A percentile compares a stretch with the other conserved stretches of the same genome.
Conservation (phyloP, 225 moss, liverwort and hornwort genomes). For the Takakia lepidozioides region DNA sequence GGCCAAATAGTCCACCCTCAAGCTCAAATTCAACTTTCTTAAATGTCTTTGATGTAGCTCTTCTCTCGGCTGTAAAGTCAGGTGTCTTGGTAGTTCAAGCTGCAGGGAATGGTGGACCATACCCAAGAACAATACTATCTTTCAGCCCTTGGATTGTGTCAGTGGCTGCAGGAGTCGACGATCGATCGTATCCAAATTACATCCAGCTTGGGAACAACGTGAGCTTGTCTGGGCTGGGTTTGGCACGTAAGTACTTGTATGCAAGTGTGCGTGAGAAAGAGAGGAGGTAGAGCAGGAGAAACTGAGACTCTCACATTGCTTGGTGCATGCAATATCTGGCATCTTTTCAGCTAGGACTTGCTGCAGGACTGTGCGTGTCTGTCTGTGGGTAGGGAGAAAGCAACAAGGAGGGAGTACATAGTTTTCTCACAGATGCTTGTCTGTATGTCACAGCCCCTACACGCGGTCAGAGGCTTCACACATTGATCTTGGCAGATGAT, state of each 20-base stretch:
- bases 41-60: constrained; percentile 64
- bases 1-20: constrained; percentile 40
- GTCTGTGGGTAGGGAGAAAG: too few species aligned
- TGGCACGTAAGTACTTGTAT: constrained; percentile 34
- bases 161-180: constrained; percentile 67
- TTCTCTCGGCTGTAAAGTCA: constrained; percentile 66
- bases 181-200: constrained; percentile 44
- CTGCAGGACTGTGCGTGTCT: too few species aligned
- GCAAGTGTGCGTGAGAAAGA: too few species aligned
- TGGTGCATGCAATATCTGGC: too few species aligned
- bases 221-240: constrained; percentile 18
- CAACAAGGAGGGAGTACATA: too few species aligned
- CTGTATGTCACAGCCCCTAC: constrained; percentile 25
- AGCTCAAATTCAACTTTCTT: constrained; percentile 59
- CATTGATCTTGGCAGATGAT: constrained; percentile 31
- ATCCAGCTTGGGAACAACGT: constrained; percentile 36
- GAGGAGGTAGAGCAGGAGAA: too few species aligned
- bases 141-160: constrained; percentile 80
- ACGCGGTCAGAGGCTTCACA: constrained; percentile 10
- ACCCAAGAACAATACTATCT: constrained; percentile 56
- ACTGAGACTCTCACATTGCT: too few species aligned
- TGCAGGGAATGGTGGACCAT: constrained; percentile 70
- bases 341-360: too few species aligned
- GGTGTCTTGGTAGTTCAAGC: constrained; percentile 74
- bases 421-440: too few species aligned